phyloP scores from a whole-genome alignment of 2,329 filamentous ascomycete genomes.

The Verticillium tricorpus region DNA sequence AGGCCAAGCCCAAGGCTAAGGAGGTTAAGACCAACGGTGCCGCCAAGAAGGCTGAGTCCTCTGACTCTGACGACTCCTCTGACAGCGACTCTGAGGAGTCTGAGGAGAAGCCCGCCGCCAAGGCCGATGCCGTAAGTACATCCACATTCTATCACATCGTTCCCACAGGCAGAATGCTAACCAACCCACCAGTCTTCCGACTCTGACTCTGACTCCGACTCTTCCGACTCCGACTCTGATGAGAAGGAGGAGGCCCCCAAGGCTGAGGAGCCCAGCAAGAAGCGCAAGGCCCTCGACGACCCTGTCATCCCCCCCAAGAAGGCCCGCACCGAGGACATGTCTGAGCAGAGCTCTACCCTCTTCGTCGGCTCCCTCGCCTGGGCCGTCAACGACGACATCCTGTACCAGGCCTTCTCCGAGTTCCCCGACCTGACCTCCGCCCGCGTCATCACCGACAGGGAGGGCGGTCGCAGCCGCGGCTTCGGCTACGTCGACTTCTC shows the following conservation, averaged over 20 bases:
- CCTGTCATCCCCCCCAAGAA: constrained; percentile 54
- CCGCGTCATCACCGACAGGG: constrained; percentile 80
- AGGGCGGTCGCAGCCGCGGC: constrained; percentile 77
- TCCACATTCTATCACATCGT: not conserved
- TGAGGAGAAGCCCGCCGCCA: constrained; percentile 16
- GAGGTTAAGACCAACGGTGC: constrained; percentile 29
- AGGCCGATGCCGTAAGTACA: constrained; percentile 12
- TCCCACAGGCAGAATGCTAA: not conserved
- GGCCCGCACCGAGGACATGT: constrained; percentile 54
- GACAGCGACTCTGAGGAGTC: constrained; percentile 26
- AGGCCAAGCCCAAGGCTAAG: constrained; percentile 26
- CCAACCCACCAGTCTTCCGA: constrained; percentile 13
- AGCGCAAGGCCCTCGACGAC: constrained; percentile 60
- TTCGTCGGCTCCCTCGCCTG: constrained; percentile 90
- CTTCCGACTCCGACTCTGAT: constrained; percentile 27
- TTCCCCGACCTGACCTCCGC: constrained; percentile 69
- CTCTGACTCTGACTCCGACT: constrained; percentile 26
- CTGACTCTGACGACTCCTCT: constrained; percentile 27
- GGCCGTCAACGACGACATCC: constrained; percentile 80
- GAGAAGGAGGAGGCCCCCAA: constrained; percentile 27
- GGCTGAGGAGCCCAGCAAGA: constrained; percentile 50
- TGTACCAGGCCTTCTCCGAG: constrained; percentile 75
- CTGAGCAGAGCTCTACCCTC: constrained; percentile 58
- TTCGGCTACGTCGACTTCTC: constrained; percentile 92
- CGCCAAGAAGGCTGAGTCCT: constrained; percentile 22